A percentile compares a stretch with the other conserved stretches of the same genome.
These are phyloP conservation scores for Cystobasidium ongulense DNA, from an alignment of 768 basidiomycete genomes.

Conservation along the genomic window DNA sequence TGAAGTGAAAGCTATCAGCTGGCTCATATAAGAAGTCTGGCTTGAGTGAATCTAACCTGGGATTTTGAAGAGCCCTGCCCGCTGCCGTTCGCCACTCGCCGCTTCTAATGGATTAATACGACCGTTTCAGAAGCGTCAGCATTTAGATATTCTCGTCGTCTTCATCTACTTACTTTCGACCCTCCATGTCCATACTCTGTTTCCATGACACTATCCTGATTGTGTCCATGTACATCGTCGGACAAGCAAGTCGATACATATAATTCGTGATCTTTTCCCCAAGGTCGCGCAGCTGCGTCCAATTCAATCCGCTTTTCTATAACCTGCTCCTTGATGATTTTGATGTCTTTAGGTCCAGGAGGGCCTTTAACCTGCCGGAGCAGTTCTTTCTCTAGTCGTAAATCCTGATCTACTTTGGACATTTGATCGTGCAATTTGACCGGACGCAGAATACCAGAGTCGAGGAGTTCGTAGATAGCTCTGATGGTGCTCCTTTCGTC, in stretches of 20 bases:
- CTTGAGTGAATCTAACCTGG: not conserved
- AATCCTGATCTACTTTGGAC: constrained; percentile 19
- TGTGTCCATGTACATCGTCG: not conserved
- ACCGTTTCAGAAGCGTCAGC: not conserved
- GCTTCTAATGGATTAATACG: not conserved
- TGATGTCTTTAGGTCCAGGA: constrained; percentile 21
- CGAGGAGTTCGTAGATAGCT: constrained; percentile 24
- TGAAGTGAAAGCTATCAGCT: not conserved
- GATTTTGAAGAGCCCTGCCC: not conserved
- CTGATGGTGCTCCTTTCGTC: not conserved
- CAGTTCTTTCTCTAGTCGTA: not conserved
- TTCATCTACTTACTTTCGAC: not conserved
- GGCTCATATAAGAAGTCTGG: not conserved
- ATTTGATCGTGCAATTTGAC: not conserved
- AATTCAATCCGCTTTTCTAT: not conserved
- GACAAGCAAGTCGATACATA: constrained; percentile 1
- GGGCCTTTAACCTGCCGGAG: not conserved
- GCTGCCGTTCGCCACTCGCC: not conserved
- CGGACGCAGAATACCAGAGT: constrained; percentile 8
- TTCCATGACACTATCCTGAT: not conserved
- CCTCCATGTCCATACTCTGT: not conserved
- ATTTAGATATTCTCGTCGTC: not conserved
- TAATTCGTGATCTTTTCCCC: constrained; percentile 3
- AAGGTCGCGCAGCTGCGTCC: not conserved
- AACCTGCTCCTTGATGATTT: not conserved